phyloP scores from a whole-genome alignment of 208 protist species.

The Vickermania ingenoplastis region DNA sequence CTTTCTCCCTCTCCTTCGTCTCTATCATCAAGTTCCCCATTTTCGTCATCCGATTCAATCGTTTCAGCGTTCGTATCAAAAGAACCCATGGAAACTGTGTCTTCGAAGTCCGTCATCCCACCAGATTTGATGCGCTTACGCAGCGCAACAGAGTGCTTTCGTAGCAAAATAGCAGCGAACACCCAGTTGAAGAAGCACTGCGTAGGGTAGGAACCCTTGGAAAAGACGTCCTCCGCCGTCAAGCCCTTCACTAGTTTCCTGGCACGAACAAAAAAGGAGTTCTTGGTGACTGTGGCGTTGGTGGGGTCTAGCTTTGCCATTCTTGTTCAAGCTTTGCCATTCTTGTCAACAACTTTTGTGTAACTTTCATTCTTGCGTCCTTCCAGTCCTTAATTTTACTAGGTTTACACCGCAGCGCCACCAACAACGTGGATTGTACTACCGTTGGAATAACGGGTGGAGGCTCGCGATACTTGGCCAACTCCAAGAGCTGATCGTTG shows the following conservation, averaged over 20 bases:
- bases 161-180: conserved; percentile 34
- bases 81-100: background rate
- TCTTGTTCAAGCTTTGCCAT: conserved; percentile 41
- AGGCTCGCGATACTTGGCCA: conserved; percentile 44
- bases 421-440: conserved; percentile 32
- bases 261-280: conserved; percentile 37
- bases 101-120: background rate
- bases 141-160: conserved; percentile 12
- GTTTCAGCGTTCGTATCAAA: background rate
- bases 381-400: conserved; percentile 38
- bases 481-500: conserved; percentile 33
- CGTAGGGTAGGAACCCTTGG: conserved; percentile 46
- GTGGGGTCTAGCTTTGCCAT: conserved; percentile 47
- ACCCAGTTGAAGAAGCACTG: conserved; percentile 51
- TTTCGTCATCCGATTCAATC: conserved; percentile 6
- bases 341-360: conserved; percentile 26
- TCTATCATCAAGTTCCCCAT: conserved; percentile 7
- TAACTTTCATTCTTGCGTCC: conserved; percentile 31
- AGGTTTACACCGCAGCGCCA: conserved; percentile 43
- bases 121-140: conserved; percentile 7
- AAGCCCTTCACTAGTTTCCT: conserved; percentile 39
- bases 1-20: conserved; percentile 7
- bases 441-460: conserved; percentile 39
- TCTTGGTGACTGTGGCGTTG: conserved; percentile 19
- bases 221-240: conserved; percentile 32